Percentiles rank a stretch among this genome's conserved stretches.
Evolutionary conservation across 495 filamentous ascomycete species (phyloP).

Genomic region (Penicillium crystallinum): DNA sequence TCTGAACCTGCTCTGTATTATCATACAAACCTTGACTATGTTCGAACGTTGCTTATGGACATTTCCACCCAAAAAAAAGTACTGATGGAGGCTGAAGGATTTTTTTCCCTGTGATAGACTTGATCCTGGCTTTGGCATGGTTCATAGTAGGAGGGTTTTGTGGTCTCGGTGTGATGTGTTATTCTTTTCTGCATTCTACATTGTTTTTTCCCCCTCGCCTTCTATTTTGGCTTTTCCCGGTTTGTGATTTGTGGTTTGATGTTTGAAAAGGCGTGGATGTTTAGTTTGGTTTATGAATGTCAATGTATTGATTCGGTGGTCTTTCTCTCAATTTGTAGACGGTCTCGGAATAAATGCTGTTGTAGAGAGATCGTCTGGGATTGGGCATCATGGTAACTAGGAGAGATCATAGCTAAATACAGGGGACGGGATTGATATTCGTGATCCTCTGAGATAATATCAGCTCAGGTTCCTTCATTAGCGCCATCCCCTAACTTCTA

Average conservation of each 20-base stretch:
- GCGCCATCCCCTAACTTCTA: too few relatives aligned
- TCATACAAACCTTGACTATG: conserved; percentile 18
- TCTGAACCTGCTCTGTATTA: conserved; percentile 27
- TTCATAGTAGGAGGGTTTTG: not conserved
- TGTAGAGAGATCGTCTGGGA: too few relatives aligned
- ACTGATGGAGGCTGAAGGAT: not conserved
- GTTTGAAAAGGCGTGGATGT: not conserved
- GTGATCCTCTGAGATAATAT: too few relatives aligned
- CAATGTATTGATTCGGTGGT: conserved; percentile 8
- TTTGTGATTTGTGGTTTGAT: not conserved
- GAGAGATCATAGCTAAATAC: too few relatives aligned
- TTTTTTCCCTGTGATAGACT: not conserved
- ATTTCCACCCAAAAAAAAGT: not conserved
- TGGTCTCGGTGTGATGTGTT: not conserved
- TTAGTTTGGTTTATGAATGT: conserved; percentile 5
- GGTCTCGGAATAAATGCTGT: not conserved
- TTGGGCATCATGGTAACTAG: too few relatives aligned
- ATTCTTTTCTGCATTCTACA: not conserved
- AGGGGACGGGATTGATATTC: too few relatives aligned
- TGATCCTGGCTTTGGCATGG: not conserved
- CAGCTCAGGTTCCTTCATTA: too few relatives aligned
- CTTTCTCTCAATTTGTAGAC: not conserved
- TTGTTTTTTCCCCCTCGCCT: not conserved
- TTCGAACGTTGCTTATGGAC: conserved; percentile 1
- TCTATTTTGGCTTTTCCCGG: not conserved